phyloP scores from a whole-genome alignment of 768 basidiomycete genomes.

The Russula virescens region DNA sequence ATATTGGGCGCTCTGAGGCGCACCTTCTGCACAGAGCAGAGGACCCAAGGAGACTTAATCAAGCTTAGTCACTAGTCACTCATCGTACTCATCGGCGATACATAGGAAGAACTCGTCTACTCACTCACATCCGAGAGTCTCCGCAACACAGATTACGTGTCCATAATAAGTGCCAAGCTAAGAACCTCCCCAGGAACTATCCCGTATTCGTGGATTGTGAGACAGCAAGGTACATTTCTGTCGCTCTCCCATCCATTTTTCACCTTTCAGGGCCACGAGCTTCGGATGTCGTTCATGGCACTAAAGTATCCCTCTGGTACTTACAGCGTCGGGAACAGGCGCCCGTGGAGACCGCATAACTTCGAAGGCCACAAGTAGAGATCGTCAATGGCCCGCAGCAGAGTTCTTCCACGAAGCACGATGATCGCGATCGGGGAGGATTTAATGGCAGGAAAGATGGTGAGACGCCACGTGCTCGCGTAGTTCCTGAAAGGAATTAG shows the following conservation, averaged over 20 bases:
- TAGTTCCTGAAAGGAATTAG: slow-evolving; percentile 10
- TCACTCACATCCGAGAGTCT: too few species aligned
- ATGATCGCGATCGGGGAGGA: not conserved
- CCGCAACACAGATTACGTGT: too few species aligned
- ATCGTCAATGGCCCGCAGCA: not conserved
- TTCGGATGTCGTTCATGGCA: not conserved
- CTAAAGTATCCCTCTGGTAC: not conserved
- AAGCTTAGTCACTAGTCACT: too few species aligned
- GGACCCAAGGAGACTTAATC: too few species aligned
- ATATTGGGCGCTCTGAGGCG: not conserved
- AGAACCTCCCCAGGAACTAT: too few species aligned
- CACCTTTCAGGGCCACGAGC: not conserved
- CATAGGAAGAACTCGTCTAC: too few species aligned
- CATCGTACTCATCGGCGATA: too few species aligned
- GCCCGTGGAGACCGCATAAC: not conserved
- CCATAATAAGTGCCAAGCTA: too few species aligned
- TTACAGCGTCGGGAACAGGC: not conserved
- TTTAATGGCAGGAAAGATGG: slow-evolving; percentile 17
- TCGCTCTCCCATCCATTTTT: not conserved
- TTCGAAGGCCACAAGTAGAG: not conserved
- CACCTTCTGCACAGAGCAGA: not conserved
- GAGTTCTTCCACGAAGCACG: not conserved
- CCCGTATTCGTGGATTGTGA: too few species aligned
- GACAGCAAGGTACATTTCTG: not conserved
- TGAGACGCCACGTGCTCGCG: slow-evolving; percentile 13